A percentile compares a stretch with the other conserved stretches of the same genome.
These are phyloP conservation scores for Tetramitus jugosus DNA, from an alignment of 208 protist genomes.

Conservation along the genomic window DNA sequence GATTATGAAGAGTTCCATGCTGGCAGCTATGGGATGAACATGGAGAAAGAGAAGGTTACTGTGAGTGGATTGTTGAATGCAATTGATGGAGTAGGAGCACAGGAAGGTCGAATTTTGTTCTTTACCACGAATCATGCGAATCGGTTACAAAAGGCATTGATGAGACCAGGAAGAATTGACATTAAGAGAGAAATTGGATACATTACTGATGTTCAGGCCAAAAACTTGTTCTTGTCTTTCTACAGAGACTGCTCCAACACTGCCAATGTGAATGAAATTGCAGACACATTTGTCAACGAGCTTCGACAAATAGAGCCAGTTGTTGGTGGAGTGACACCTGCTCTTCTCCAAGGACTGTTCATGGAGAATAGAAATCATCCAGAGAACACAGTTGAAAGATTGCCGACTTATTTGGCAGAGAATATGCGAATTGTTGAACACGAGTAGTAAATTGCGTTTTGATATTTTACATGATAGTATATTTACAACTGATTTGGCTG, in stretches of 20 bases:
- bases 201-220: conserved; percentile 53
- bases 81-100: conserved; percentile 83
- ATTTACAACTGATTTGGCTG: too few relatives aligned
- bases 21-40: not conserved
- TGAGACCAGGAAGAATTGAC: conserved; percentile 84
- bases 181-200: conserved; percentile 72
- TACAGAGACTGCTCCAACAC: conserved; percentile 45
- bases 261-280: conserved; percentile 43
- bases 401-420: not conserved
- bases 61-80: conserved; percentile 89
- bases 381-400: conserved; percentile 39
- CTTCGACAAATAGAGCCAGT: too few relatives aligned
- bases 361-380: conserved; percentile 72
- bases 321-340: too few relatives aligned
- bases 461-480: too few relatives aligned
- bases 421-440: too few relatives aligned
- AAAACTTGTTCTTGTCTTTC: conserved; percentile 71
- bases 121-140: conserved; percentile 95
- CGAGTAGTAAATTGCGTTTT: too few relatives aligned
- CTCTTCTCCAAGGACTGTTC: conserved; percentile 81
- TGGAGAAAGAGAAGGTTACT: conserved; percentile 48
- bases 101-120: conserved; percentile 86
- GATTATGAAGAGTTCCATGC: conserved; percentile 47
- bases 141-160: conserved; percentile 76
- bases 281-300: conserved; percentile 39